phyloP scores from a whole-genome alignment of 2,329 filamentous ascomycete genomes.

The Hirsutella rhossiliensis region DNA sequence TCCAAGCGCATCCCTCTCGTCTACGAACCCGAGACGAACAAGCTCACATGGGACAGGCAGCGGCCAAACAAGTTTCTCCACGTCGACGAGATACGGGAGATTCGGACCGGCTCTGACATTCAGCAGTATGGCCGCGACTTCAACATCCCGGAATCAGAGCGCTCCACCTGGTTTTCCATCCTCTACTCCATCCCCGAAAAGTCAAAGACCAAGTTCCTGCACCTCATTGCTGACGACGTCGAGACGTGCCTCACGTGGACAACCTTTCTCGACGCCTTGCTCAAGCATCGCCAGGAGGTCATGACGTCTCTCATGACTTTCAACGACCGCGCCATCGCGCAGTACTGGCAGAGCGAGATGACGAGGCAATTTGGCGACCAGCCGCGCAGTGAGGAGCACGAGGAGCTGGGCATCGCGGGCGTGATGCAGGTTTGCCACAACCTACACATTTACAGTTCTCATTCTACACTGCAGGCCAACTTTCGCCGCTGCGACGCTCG shows the following conservation, averaged over 20 bases:
- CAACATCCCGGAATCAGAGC: conserved; percentile 52
- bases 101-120: conserved; percentile 71
- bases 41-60: conserved; percentile 75
- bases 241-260: conserved; percentile 71
- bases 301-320: conserved; percentile 86
- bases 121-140: conserved; percentile 83
- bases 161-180: conserved; percentile 77
- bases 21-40: conserved; percentile 72
- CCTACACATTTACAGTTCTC: conserved; percentile 82
- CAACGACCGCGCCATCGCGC: conserved; percentile 66
- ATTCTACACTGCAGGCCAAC: conserved; percentile 57
- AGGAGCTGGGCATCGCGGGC: conserved; percentile 64
- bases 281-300: conserved; percentile 74
- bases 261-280: conserved; percentile 69
- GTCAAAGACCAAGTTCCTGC: conserved; percentile 75
- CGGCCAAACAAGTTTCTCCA: conserved; percentile 77
- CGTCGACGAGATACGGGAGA: conserved; percentile 90
- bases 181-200: conserved; percentile 71
- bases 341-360: conserved; percentile 83
- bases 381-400: conserved; percentile 41
- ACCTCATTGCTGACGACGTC: conserved; percentile 69
- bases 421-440: conserved; percentile 78
- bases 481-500: conserved; percentile 64
- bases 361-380: conserved; percentile 48
- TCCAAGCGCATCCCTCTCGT: conserved; percentile 57